Base-by-base conservation (phyloP, 2,329 filamentous ascomycete genomes). In the Raffaelea arxii region DNA sequence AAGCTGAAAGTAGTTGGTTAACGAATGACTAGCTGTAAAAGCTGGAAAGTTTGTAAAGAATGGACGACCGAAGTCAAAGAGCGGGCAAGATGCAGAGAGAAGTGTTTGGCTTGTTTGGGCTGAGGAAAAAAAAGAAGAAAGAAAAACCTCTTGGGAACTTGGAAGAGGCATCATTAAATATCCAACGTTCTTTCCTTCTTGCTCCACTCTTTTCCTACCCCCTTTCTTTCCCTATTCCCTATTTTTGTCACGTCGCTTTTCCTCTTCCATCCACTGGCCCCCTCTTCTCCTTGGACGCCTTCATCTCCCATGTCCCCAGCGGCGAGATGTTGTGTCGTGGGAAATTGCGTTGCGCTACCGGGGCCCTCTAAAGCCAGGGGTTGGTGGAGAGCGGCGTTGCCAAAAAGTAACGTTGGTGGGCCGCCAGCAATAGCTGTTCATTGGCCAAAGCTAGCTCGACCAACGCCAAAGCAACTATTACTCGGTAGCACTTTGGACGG, bases 11-110 rank as follows among this genome's bases (percentile, higher is more conserved):
- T 35, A 49, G 50, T 49, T 44, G 37, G 36, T 32, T 48, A 60
- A 51, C 46, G 58, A 55, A 44, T 53, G 54, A 43, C 41, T 35
- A 54, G 50, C 50, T 48, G 23, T 41, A 7, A 44, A 59, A 59
- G 56, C 57, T 54, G 39, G 35, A 54, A 44, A 44, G 44, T 46
- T 55, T 51, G 49, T 53, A 65, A 65, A 62, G 63, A 65, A 49
- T 65, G 63, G 63, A 65, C 63, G 63, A 65, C 63, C 63, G 63
- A 65, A 63, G 63, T 65, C 63, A 65, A 58, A 49, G 44, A 38
- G 57, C 56, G 59, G 59, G 52, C 56, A 53, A 42, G 53, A 52
- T 53, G 55, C 55, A 55, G 46, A 51, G 53, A 52, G 48, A 57
- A 48, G 51, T 37, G 21, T 53, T 58, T 60, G 58, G 57, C 56